Evolutionary conservation across 352 stramenopile species (phyloP).

Genomic region (Pythium brassicae): DNA sequence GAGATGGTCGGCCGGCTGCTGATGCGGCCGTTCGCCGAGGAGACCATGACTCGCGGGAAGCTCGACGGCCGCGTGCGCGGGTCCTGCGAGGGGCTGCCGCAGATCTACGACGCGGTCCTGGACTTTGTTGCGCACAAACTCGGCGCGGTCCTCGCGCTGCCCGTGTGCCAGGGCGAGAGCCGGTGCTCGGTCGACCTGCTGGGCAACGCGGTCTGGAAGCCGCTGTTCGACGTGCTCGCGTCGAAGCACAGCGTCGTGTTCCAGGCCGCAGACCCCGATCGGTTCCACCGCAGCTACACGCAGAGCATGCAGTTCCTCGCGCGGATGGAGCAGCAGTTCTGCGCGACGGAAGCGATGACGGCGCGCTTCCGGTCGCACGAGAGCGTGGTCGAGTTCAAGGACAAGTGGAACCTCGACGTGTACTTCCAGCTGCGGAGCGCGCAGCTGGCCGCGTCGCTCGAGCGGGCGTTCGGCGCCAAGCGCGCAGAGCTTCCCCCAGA

Average conservation of each 20-base stretch:
- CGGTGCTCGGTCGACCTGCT: slow-evolving; percentile 77
- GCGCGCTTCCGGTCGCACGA: slow-evolving; percentile 65
- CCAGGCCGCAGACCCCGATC: slow-evolving; percentile 65
- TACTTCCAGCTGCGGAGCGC: slow-evolving; percentile 80
- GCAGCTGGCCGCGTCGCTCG: slow-evolving; percentile 43
- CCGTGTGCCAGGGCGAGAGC: slow-evolving; percentile 60
- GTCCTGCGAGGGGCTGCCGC: slow-evolving; percentile 68
- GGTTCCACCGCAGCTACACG: slow-evolving; percentile 81
- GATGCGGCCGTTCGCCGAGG: slow-evolving; percentile 73
- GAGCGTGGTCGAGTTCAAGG: slow-evolving; percentile 74
- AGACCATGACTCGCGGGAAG: slow-evolving; percentile 71
- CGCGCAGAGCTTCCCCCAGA: slow-evolving; percentile 18
- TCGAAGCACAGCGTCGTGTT: slow-evolving; percentile 81
- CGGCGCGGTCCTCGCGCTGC: slow-evolving; percentile 42
- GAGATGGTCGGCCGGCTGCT: slow-evolving; percentile 77
- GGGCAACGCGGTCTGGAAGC: slow-evolving; percentile 80
- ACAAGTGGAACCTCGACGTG: slow-evolving; percentile 87
- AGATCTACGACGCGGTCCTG: slow-evolving; percentile 71
- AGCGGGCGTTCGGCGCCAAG: slow-evolving; percentile 42
- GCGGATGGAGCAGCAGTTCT: slow-evolving; percentile 51
- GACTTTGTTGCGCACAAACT: slow-evolving; percentile 77
- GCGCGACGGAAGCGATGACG: slow-evolving; percentile 49
- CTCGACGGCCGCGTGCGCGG: slow-evolving; percentile 66
- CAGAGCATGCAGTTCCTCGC: slow-evolving; percentile 71
- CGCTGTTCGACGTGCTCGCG: slow-evolving; percentile 57